Evolutionary conservation across 257 asterid genomes (phyloP).

Genomic region (Fraxinus excelsior): DNA sequence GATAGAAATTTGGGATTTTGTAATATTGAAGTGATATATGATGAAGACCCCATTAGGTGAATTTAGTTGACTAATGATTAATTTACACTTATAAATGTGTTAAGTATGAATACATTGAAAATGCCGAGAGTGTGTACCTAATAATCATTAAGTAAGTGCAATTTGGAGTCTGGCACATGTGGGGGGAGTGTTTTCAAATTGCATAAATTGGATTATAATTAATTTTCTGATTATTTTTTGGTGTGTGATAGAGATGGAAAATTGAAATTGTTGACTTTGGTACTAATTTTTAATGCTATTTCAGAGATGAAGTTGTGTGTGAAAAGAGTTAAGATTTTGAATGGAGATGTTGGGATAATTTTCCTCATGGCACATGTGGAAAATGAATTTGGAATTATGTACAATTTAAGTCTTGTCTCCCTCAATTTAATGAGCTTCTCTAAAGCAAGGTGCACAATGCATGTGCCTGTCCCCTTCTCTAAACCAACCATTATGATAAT

Average conservation of each 20-base stretch:
- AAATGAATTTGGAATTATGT: conserved; percentile 33
- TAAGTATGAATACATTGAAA: conserved; percentile 53
- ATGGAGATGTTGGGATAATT: background rate
- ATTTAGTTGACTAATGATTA: conserved; percentile 28
- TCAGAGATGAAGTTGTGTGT: background rate
- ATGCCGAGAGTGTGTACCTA: conserved; percentile 43
- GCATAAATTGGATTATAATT: conserved; percentile 17
- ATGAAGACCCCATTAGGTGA: conserved; percentile 23
- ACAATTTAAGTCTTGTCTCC: conserved; percentile 54
- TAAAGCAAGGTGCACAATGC: conserved; percentile 34
- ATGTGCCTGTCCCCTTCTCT: conserved; percentile 46
- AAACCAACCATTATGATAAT: conserved; percentile 3
- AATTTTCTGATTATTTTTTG: conserved; percentile 12
- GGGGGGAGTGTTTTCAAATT: conserved; percentile 21
- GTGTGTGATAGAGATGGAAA: conserved; percentile 16
- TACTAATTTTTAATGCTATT: conserved; percentile 7
- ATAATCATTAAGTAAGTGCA: conserved; percentile 30
- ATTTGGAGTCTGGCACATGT: conserved; percentile 29
- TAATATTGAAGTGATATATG: conserved; percentile 20
- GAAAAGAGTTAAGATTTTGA: background rate
- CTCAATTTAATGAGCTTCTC: conserved; percentile 43
- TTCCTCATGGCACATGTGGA: conserved; percentile 39
- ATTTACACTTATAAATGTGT: conserved; percentile 13
- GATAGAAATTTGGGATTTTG: conserved; percentile 16
- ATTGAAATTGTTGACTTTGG: conserved; percentile 27